Conservation (phyloP, 345 rosid species). For the Linum lewisii region DNA sequence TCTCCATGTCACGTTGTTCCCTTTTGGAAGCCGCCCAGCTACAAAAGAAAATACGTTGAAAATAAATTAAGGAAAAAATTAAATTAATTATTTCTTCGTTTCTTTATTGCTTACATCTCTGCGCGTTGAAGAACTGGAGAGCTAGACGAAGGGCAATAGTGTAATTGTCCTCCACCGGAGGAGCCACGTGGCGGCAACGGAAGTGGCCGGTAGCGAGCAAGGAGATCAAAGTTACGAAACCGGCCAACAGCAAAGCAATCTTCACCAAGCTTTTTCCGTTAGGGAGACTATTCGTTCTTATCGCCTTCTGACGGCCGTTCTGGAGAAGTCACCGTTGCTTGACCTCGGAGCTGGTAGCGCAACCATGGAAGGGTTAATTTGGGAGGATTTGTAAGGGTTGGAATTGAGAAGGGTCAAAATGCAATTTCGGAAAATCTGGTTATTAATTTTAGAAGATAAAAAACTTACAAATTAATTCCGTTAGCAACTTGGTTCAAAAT, state of each 20-base stretch:
- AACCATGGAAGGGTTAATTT: no score
- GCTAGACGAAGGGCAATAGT: conserved; percentile 14
- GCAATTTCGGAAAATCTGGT: no score
- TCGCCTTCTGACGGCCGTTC: background rate
- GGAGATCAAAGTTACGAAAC: conserved; percentile 1
- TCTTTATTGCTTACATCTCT: conserved; percentile 17
- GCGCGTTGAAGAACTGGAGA: conserved; percentile 22
- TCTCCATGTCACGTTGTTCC: conserved; percentile 1
- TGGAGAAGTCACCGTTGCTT: conserved; percentile 21
- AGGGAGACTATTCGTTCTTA: conserved; percentile 7
- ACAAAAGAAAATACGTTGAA: background rate
- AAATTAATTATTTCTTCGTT: no score
- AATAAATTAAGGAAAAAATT: background rate
- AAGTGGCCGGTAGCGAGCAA: background rate
- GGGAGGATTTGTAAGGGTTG: no score
- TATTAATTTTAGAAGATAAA: no score
- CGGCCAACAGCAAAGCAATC: background rate
- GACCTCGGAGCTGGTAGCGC: no score
- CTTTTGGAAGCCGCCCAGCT: conserved; percentile 3
- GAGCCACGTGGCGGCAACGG: conserved; percentile 2
- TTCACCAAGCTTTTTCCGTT: conserved; percentile 8
- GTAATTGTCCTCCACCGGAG: conserved; percentile 13
- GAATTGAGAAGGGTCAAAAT: no score
- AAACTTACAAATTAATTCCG: no score
- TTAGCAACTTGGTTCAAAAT: no score